A percentile compares a stretch with the other conserved stretches of the same genome.
Conservation (phyloP, 257 asterid genomes). For the Gentiana straminea region DNA sequence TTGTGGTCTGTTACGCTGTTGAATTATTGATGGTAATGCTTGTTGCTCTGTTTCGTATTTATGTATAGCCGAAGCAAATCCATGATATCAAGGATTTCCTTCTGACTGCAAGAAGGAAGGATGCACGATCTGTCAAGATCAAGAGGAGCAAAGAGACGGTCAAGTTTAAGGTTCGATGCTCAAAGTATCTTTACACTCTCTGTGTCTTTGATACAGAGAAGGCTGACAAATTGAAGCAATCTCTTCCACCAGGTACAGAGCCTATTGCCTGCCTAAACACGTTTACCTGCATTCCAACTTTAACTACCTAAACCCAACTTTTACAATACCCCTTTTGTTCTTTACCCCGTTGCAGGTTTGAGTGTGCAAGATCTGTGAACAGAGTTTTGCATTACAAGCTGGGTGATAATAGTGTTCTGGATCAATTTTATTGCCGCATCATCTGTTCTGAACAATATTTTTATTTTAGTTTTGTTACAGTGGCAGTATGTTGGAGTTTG, state of each 20-base stretch:
- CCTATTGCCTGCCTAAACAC: too few species aligned
- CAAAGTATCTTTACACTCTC: slow-evolving; percentile 20
- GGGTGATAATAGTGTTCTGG: too few species aligned
- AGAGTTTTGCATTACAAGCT: too few species aligned
- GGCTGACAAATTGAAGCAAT: slow-evolving; percentile 25
- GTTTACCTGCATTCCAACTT: not conserved
- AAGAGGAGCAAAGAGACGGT: slow-evolving; percentile 18
- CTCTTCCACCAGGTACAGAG: slow-evolving; percentile 19
- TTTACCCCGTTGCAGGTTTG: slow-evolving; percentile 1
- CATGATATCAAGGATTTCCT: slow-evolving; percentile 22
- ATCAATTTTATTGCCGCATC: too few species aligned
- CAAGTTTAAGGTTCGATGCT: slow-evolving; percentile 21
- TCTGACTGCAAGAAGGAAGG: slow-evolving; percentile 19
- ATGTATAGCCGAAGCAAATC: slow-evolving; percentile 16
- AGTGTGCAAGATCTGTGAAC: slow-evolving; percentile 5
- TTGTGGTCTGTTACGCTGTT: too few species aligned
- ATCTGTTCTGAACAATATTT: too few species aligned
- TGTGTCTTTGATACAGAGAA: slow-evolving; percentile 19
- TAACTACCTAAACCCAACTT: not conserved
- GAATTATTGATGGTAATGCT: too few species aligned
- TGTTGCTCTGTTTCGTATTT: not conserved
- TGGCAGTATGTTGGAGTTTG: too few species aligned
- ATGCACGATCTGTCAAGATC: slow-evolving; percentile 15
- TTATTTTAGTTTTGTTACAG: too few species aligned
- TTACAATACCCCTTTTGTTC: too few species aligned